Percentiles rank a stretch among this genome's conserved stretches.
Conservation (phyloP, 306 rosid species). For the Quercus alba region DNA sequence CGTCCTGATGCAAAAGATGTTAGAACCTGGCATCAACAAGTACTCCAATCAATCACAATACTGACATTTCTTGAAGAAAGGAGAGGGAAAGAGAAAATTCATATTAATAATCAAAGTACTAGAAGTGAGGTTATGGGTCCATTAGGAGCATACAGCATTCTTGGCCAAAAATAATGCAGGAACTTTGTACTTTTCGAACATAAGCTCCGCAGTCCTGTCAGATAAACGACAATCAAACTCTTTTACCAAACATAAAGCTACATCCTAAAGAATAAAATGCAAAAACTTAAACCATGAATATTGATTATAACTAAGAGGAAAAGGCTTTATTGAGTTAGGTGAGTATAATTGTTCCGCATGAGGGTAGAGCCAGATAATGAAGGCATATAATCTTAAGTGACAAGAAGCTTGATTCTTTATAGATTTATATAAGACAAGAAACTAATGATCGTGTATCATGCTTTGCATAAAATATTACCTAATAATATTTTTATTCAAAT, state of each 20-base stretch:
- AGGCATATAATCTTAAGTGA: background rate
- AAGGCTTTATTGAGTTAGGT: background rate
- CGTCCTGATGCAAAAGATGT: constrained; percentile 99
- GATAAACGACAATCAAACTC: constrained; percentile 29
- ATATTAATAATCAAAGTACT: constrained; percentile 4
- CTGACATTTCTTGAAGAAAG: background rate
- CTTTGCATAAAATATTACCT: background rate
- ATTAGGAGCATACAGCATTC: constrained; percentile 74
- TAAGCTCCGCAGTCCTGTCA: constrained; percentile 88
- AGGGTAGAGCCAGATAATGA: background rate
- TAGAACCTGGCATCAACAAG: constrained; percentile 60
- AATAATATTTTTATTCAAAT: background rate
- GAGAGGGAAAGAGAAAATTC: constrained; percentile 10
- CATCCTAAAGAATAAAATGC: background rate
- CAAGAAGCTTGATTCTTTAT: background rate
- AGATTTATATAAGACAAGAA: background rate
- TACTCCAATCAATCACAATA: constrained; percentile 8
- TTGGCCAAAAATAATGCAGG: constrained; percentile 96
- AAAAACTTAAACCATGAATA: background rate
- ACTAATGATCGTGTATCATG: background rate
- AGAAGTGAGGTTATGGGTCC: constrained; percentile 14
- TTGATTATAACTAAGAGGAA: background rate
- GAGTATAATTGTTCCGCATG: background rate
- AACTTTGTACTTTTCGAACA: constrained; percentile 97
- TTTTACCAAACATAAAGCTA: background rate